Conservation (phyloP, 257 asterid genomes). For the Echites panduratus region DNA sequence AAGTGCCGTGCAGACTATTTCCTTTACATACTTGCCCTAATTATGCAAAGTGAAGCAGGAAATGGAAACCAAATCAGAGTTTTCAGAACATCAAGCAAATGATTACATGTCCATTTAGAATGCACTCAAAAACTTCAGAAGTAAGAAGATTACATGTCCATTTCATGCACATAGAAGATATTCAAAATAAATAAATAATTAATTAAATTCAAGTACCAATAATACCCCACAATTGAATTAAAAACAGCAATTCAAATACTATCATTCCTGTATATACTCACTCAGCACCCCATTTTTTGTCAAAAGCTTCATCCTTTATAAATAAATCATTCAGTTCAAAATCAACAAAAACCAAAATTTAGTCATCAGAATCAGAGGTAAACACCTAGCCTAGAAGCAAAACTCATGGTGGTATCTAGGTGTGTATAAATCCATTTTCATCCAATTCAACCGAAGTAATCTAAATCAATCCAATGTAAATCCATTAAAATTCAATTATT, state of each 20-base stretch:
- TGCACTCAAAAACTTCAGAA: not conserved
- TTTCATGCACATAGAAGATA: not conserved
- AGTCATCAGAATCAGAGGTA: slow-evolving; percentile 2
- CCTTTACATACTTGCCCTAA: not conserved
- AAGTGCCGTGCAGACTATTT: not conserved
- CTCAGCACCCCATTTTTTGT: not conserved
- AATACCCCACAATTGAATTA: no score
- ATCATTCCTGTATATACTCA: not conserved
- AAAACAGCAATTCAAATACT: not conserved
- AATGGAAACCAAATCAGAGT: not conserved
- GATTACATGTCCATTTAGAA: not conserved
- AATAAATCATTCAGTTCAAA: not conserved
- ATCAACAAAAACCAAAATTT: slow-evolving; percentile 6
- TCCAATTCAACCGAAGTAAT: no score
- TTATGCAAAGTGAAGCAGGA: not conserved
- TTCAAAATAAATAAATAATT: no score
- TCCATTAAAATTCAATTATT: no score
- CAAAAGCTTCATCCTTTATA: not conserved
- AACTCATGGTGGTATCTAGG: slow-evolving; percentile 54
- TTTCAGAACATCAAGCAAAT: no score
- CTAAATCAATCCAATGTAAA: no score
- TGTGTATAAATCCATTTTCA: no score
- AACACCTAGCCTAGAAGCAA: slow-evolving; percentile 40
- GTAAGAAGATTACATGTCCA: not conserved
- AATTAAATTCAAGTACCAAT: not conserved